Base-by-base conservation (phyloP, 805 yeast genomes). In the Naumovozyma baii region DNA sequence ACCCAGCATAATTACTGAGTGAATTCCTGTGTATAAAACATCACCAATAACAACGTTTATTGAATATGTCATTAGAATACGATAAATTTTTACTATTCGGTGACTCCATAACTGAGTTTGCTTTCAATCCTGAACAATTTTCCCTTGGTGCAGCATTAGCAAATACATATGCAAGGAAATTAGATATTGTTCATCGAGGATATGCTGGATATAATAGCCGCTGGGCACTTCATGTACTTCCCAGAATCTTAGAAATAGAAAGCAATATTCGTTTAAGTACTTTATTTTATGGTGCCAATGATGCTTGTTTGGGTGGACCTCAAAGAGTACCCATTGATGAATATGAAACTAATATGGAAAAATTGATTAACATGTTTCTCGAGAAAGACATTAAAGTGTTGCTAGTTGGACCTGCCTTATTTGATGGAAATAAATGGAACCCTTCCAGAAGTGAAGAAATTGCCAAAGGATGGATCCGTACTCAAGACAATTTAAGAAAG, bases 251-350 rank as follows among this genome's bases (percentile, higher is more conserved):
- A 26, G 64, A 69, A 17, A 51, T 59, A 3, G 83, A 78, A 44
- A 60, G 72, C 35, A 63, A 50, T 4, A 62, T 75, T 37, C 60
- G 46, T 2, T 46, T 69, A 9, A 66, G 76, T 42, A 74, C 78
- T 9, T 62, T 86, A 2, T 86, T 82, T 54, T 76, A 84, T 50
- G 96, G 96, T 3, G 73, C 95, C 12, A 87, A 87, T 53, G 96
- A 87, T 57, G 69, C 81, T 0, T 68, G 73, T 3, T 46, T 62
- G 7, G 64, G 54, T 1, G 70, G 70, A 3, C 51, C 55, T 3
- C 76, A 72, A 46, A 61, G 62, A 17, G 84, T 84, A 9, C 72
- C 74, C 1, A 15, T 80, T 3, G 70, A 59, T 0, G 62, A 69
- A 41, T 84, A 62, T 52, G 41, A 57, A 16, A 59, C 55, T 13